Evolutionary conservation across 495 filamentous ascomycete genomes (phyloP), one percentile per base, ranked within the genome.

Genomic region (Aspergillus conjunctus): DNA sequence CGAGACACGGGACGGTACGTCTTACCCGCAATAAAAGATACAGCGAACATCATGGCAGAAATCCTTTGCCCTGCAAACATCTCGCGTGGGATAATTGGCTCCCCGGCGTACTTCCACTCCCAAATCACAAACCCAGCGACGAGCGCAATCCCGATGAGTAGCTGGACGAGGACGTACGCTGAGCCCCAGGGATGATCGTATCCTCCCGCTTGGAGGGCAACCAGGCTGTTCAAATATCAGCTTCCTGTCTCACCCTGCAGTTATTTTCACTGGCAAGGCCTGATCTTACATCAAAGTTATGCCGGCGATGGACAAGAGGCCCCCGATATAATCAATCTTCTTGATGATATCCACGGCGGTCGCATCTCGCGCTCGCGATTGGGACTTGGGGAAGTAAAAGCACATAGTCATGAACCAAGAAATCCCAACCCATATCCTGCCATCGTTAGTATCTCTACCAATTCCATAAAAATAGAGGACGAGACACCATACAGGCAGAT

Each of bases 51-150:
- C 43, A 46, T 46, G 9, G 15, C 43, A 3, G 14, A n/a, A 9
- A 46, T 46, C 43, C 43, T 46, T 8, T 46, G 43, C 18, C 43
- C 43, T n/a, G 43, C 43, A 18, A 46, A 46, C 43, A 46, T 46
- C 43, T 46, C 43, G 4, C 18, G 43, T 0, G 43, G 43, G 1
- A 46, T 46, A 17, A 46, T 46, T 4, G 43, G 43, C 8, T 46
- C 43, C 9, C 15, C 18, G 43, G 43, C 43, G 18, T n/a, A 46
- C 18, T 46, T 46, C 43, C 5, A 46, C 18, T 46, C 43, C 43
- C 43, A 46, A 17, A 46, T 20, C 2, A 46, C 43, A 20, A 46
- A 46, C 3, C 2, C 43, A 0, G 18, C 18, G 15, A 46, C 43
- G 18, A 46, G 43, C 9, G 43, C 43, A 20, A 46, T 46, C 14